These are phyloP conservation scores for Xylariomycetidae sp. DNA, from an alignment of 2,329 filamentous ascomycete genomes.

Conservation along the genomic window DNA sequence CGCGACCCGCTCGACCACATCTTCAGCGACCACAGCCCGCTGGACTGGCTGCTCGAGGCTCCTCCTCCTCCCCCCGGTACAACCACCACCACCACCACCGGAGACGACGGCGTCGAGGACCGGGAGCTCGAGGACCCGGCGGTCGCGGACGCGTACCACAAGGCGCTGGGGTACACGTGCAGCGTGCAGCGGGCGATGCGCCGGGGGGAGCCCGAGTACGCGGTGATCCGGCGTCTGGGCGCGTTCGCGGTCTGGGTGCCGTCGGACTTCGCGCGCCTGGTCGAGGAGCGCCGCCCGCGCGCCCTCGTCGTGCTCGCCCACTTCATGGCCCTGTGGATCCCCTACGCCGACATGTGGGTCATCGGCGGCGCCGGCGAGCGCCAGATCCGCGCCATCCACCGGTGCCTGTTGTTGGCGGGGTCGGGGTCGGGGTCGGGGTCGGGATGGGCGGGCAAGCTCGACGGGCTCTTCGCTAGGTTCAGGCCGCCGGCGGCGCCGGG, in stretches of 20 bases:
- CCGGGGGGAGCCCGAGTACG: slow-evolving; percentile 22
- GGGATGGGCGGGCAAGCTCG: slow-evolving; percentile 33
- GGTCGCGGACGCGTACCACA: slow-evolving; percentile 24
- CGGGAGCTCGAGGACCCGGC: slow-evolving; percentile 26
- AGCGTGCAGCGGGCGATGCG: slow-evolving; percentile 25
- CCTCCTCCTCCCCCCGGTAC: slow-evolving; percentile 19
- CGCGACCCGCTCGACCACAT: slow-evolving; percentile 27
- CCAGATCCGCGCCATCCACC: slow-evolving; percentile 32
- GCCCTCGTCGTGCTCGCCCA: slow-evolving; percentile 34
- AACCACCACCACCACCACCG: too few relatives aligned
- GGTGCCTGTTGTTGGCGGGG: slow-evolving; percentile 26
- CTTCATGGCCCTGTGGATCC: slow-evolving; percentile 34
- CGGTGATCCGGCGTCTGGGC: slow-evolving; percentile 30
- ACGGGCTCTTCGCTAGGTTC: slow-evolving; percentile 25
- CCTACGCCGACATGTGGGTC: slow-evolving; percentile 31
- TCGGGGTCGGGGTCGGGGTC: too few relatives aligned
- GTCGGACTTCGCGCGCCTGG: slow-evolving; percentile 27
- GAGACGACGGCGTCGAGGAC: slow-evolving; percentile 20
- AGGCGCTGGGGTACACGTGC: slow-evolving; percentile 31
- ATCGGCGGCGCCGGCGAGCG: slow-evolving; percentile 30
- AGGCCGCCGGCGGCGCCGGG: too few relatives aligned
- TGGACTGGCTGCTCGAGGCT: slow-evolving; percentile 31
- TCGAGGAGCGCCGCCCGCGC: slow-evolving; percentile 30
- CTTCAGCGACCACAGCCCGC: slow-evolving; percentile 21
- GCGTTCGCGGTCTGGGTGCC: slow-evolving; percentile 32